A percentile compares a stretch with the other conserved stretches of the same genome.
Conservation (phyloP, 495 filamentous ascomycete genomes). For the Lepraria neglecta region DNA sequence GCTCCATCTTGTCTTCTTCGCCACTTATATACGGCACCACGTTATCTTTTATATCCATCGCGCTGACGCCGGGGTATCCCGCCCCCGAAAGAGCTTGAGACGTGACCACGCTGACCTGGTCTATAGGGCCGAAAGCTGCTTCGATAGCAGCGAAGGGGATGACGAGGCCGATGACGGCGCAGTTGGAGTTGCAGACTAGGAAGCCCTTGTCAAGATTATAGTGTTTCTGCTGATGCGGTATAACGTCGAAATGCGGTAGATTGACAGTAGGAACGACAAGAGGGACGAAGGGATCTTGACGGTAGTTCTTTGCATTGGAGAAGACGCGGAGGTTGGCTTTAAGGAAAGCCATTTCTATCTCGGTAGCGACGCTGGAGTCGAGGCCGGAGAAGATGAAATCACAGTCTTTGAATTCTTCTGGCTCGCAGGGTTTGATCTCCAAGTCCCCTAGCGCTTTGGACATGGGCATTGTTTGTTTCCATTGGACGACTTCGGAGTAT, state of each 20-base stretch:
- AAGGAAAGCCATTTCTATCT: slow-evolving; percentile 76
- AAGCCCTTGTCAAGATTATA: slow-evolving; percentile 68
- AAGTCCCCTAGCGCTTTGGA: slow-evolving; percentile 58
- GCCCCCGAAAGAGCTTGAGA: slow-evolving; percentile 81
- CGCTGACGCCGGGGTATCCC: slow-evolving; percentile 81
- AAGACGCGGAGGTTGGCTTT: slow-evolving; percentile 73
- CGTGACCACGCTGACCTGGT: slow-evolving; percentile 74
- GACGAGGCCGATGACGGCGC: slow-evolving; percentile 81
- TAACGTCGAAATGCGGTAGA: slow-evolving; percentile 67
- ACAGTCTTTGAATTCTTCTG: slow-evolving; percentile 70
- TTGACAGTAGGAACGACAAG: slow-evolving; percentile 83
- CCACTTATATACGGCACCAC: slow-evolving; percentile 81
- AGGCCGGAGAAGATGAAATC: slow-evolving; percentile 87
- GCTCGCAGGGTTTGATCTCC: slow-evolving; percentile 68
- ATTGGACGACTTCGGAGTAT: slow-evolving; percentile 74
- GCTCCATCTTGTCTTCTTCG: slow-evolving; percentile 84
- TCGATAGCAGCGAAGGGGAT: slow-evolving; percentile 83
- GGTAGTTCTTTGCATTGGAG: slow-evolving; percentile 87
- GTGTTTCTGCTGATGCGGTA: slow-evolving; percentile 65
- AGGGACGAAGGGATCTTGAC: slow-evolving; percentile 73
- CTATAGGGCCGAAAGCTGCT: slow-evolving; percentile 66
- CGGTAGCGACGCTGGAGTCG: slow-evolving; percentile 75
- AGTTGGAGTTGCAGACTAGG: slow-evolving; percentile 85
- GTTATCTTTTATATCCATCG: slow-evolving; percentile 69
- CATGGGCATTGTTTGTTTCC: slow-evolving; percentile 78